Conservation (phyloP, 352 stramenopile species). For the Phytophthora pinifolia region DNA sequence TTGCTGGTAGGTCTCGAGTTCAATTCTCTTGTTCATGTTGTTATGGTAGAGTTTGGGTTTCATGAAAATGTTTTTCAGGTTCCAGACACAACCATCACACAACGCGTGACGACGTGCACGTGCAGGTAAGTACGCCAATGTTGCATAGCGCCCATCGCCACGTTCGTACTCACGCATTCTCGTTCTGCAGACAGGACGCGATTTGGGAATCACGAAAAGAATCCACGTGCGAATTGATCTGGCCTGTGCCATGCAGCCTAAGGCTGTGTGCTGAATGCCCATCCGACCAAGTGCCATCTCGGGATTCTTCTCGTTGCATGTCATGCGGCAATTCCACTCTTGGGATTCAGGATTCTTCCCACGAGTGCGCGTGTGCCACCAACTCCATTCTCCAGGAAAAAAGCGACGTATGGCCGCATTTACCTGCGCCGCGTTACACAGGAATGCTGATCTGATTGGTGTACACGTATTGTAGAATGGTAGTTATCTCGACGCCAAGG, state of each 20-base stretch:
- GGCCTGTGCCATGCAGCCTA: conserved; percentile 61
- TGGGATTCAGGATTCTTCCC: conserved; percentile 25
- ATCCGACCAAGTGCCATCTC: conserved; percentile 36
- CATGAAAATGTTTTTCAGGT: conserved; percentile 24
- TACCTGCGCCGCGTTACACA: not conserved
- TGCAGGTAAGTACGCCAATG: conserved; percentile 36
- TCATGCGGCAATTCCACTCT: conserved; percentile 63
- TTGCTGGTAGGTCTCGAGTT: conserved; percentile 33
- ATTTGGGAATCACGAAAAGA: conserved; percentile 32
- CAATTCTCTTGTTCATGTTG: not conserved
- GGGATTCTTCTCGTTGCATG: conserved; percentile 51
- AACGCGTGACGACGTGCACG: conserved; percentile 40
- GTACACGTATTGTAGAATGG: conserved; percentile 39
- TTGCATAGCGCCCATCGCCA: not conserved
- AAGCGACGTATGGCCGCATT: conserved; percentile 28
- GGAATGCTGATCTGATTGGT: conserved; percentile 1
- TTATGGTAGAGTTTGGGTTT: not conserved
- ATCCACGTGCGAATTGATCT: conserved; percentile 50
- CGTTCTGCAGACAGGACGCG: conserved; percentile 14
- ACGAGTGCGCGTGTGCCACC: conserved; percentile 52
- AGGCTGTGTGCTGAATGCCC: conserved; percentile 45
- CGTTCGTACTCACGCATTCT: conserved; percentile 1
- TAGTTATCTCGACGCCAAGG: conserved; percentile 53
- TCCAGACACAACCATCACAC: conserved; percentile 25
- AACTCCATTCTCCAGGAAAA: conserved; percentile 61